Evolutionary conservation across 192 early-diverging fungal species (phyloP), one percentile per base, ranked within the genome.

Genomic region (Chytriomyces hyalinus): DNA sequence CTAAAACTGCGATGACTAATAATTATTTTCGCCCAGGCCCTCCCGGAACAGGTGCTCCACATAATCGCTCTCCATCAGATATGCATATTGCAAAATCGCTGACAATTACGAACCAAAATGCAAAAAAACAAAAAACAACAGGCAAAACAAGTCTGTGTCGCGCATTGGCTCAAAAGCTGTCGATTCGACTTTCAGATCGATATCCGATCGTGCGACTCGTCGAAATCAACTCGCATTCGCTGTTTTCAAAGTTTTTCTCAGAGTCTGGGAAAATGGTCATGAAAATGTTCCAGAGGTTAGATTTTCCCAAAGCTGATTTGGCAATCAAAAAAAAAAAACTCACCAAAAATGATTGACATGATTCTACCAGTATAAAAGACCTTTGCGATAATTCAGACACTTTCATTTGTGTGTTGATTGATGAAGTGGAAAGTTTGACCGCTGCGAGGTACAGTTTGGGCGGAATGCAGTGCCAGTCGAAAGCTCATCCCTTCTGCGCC

Each of bases 161-260:
- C 45, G 91, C 87, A 2, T 74, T 93, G 28, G 90, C 92, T 26
- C 83, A 86, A 80, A 91, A 89, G 65, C 68, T 91, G 13, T 74
- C 90, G 0, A 88, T 92, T 60, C 78, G 92, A 28, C 76, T 92
- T n/a, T 67, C 80, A 22, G 77, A 84, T 48, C 81, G 90, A 46
- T 92, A 86, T 66, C 36, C 82, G 20, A 78, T 84, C 44, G 80
- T 84, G 0, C 90, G 88, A 61, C 82, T 94, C 3, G 79, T 91
- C 43, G 91, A 94, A 80, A 92, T 94, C 80, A 92, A 92, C 73
- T 86, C 87, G 28, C 91, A 92, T 77, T 88, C 86, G 46, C 62
- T 94, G 24, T 93, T 94, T 69, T 91, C 89, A 64, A 94, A 94
- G 76, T 94, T 89, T 84, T 94, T 91, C 76, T 88, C 90, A 62